phyloP scores from a whole-genome alignment of 106 monocot genomes.

The Dendrobium huoshanense region DNA sequence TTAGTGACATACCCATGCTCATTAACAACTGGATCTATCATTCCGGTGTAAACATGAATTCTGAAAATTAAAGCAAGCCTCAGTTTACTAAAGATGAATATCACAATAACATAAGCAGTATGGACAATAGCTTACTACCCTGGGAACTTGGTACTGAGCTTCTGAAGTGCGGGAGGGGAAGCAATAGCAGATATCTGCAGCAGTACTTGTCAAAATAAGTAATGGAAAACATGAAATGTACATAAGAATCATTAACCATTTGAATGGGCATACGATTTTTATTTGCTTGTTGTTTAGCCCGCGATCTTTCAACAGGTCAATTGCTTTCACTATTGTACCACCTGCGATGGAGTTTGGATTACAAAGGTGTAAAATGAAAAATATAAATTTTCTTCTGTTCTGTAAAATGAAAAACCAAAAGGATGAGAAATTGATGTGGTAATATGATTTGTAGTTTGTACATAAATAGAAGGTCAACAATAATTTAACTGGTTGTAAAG shows the following conservation, averaged over 20 bases:
- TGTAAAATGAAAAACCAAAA: too few relatives aligned
- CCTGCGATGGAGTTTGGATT: constrained; percentile 33
- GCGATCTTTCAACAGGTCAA: constrained; percentile 75
- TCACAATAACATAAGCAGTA: not conserved
- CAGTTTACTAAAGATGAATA: too few relatives aligned
- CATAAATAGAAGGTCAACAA: too few relatives aligned
- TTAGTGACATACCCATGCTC: constrained; percentile 61
- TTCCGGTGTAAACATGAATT: constrained; percentile 80
- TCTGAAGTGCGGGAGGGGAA: constrained; percentile 88
- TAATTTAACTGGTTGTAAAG: too few relatives aligned
- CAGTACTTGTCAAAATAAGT: not conserved
- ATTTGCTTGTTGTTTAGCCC: constrained; percentile 79
- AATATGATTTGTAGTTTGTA: too few relatives aligned
- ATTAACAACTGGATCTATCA: constrained; percentile 75
- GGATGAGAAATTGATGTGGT: too few relatives aligned
- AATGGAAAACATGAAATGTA: not conserved
- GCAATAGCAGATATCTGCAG: constrained; percentile 85
- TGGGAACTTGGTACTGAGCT: constrained; percentile 77
- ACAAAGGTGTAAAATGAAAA: too few relatives aligned
- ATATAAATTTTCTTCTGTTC: too few relatives aligned
- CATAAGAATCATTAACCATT: not conserved
- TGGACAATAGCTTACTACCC: constrained; percentile 60
- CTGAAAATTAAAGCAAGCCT: constrained; percentile 28
- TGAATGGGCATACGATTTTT: constrained; percentile 58
- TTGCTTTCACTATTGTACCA: constrained; percentile 84